These are phyloP conservation scores for Leccinellum rugosiceps DNA, from an alignment of 768 basidiomycete genomes.

Conservation along the genomic window DNA sequence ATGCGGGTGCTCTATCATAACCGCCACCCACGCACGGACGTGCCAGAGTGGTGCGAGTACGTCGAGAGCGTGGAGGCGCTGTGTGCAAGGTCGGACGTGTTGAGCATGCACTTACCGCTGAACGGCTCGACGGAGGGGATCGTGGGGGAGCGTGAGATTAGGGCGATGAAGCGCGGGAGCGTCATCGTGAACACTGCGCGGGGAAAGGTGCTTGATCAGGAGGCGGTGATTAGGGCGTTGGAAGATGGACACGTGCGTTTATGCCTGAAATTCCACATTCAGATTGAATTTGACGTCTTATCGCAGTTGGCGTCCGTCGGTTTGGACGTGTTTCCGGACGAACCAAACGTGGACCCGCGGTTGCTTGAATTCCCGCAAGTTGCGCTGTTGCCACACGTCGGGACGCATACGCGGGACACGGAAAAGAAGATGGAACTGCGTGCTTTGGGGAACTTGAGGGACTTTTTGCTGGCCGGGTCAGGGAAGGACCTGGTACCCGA, in stretches of 20 bases:
- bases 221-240: conserved; percentile 81
- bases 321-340: conserved; percentile 83
- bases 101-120: conserved; percentile 85
- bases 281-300: neutral
- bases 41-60: conserved; percentile 78
- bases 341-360: conserved; percentile 75
- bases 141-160: conserved; percentile 73
- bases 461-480: conserved; percentile 39
- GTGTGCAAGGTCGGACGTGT: conserved; percentile 69
- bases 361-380: conserved; percentile 77
- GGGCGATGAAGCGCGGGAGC: conserved; percentile 70
- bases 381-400: conserved; percentile 89
- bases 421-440: conserved; percentile 82
- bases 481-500: neutral
- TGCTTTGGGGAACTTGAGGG: conserved; percentile 69
- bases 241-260: conserved; percentile 86
- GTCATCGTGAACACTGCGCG: conserved; percentile 85
- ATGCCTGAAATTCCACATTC: neutral
- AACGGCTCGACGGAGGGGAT: conserved; percentile 74
- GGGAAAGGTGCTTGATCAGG: conserved; percentile 86
- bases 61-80: conserved; percentile 62
- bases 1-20: conserved; percentile 88
- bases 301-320: conserved; percentile 49
- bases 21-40: conserved; percentile 51
- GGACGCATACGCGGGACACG: conserved; percentile 78